These are phyloP conservation scores for Spinellus fusiger DNA, from an alignment of 192 early-diverging fungal species.

Conservation along the genomic window DNA sequence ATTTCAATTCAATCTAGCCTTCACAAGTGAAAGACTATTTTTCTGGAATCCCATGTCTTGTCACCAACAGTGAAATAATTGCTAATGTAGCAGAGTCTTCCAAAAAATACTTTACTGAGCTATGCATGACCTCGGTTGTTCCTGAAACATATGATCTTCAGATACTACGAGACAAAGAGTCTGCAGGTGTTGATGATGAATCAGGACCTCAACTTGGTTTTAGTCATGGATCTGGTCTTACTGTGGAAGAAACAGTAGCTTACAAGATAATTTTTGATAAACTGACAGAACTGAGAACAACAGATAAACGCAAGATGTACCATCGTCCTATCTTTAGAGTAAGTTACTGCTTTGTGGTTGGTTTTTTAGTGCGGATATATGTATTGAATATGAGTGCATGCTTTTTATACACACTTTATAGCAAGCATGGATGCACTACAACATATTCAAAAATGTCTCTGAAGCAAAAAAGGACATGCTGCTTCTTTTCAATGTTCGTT, in stretches of 20 bases:
- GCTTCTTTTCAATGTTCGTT: conserved; percentile 54
- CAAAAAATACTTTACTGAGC: no score
- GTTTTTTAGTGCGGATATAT: not conserved
- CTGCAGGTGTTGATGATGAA: not conserved
- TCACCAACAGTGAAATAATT: no score
- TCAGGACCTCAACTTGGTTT: not conserved
- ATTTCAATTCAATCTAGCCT: no score
- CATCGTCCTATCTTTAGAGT: conserved; percentile 66
- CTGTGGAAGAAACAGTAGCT: conserved; percentile 25
- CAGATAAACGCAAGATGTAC: conserved; percentile 66
- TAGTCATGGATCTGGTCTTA: not conserved
- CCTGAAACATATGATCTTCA: not conserved
- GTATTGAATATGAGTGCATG: not conserved
- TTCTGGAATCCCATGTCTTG: no score
- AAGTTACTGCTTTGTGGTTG: conserved; percentile 1
- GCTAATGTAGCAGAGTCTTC: no score
- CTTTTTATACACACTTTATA: conserved; percentile 17
- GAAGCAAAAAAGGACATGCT: conserved; percentile 54
- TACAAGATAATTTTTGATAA: conserved; percentile 43
- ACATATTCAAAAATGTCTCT: conserved; percentile 49
- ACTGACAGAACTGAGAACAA: conserved; percentile 42
- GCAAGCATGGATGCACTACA: conserved; percentile 58
- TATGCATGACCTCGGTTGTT: no score
- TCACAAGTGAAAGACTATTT: no score
- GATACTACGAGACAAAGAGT: not conserved